Base-by-base conservation (phyloP, 192 early-diverging fungal species). In the Podila epicladia region DNA sequence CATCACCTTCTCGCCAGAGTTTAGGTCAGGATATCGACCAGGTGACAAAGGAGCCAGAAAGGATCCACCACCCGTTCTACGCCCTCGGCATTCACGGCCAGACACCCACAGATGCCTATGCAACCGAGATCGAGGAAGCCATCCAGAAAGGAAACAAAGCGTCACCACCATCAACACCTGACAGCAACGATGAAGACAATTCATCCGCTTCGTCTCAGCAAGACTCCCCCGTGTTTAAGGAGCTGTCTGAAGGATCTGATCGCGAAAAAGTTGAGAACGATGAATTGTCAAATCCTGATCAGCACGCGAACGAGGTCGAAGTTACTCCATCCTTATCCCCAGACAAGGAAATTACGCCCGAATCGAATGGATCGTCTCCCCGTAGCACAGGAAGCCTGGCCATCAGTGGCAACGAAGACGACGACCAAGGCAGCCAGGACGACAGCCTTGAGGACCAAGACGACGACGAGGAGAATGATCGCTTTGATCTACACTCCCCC, bases 51-150 rank as follows among this genome's bases (percentile, higher is more conserved):
- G 24, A 32, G 0, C 28, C 58, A 19, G 57, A 41, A 17, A 8
- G 33, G 31, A 28, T 7, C 32, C 68, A 64, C 32, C 70, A 37
- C 32, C 51, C 59, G 17, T 62, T 71, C 48, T 62, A 71, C 69
- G 69, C 48, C 9, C 24, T 71, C 12, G 69, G 69, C 8, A 29
- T 71, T 41, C 69, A 71, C 50, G n/a, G 48, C 2, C 69, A 35
- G 32, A 48, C 62, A 28, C 20, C 70, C n/a, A 64, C 62, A n/a
- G 70, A 71, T 1, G 50, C 60, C 12, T 71, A 57, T 24, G 61
- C 51, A 1, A 28, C 33, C 29, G 70, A 71, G 62, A 58, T 71
- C 26, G 62, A 64, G 13, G 48, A 51, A 17, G 28, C 64, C 28
- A 65, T 65, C 24, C 64, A 65, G 9, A 45, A 45, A 45, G 41